These are phyloP conservation scores for Grosmannia huntii DNA, from an alignment of 2,329 filamentous ascomycete genomes.

Conservation along the genomic window DNA sequence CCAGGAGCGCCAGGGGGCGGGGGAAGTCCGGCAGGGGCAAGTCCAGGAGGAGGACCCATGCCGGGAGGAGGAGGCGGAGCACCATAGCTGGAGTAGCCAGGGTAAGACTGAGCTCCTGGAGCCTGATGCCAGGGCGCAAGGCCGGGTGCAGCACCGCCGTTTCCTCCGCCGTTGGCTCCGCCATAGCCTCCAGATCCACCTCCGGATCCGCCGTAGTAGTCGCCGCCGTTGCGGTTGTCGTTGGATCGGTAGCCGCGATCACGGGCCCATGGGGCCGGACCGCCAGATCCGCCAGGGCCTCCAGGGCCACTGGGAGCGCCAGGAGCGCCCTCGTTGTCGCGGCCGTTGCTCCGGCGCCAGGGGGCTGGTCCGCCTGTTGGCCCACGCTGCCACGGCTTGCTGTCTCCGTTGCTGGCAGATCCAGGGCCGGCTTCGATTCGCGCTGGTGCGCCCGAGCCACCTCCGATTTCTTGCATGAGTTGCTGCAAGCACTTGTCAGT, in stretches of 20 bases:
- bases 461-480: slow-evolving; percentile 95
- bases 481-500: slow-evolving; percentile 45
- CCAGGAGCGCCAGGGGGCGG: slow-evolving; percentile 12
- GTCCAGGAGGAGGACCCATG: slow-evolving; percentile 18
- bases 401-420: slow-evolving; percentile 43
- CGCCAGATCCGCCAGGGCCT: slow-evolving; percentile 21
- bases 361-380: slow-evolving; percentile 75
- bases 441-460: slow-evolving; percentile 56
- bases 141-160: slow-evolving; percentile 43
- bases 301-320: background rate
- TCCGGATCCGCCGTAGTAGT: slow-evolving; percentile 15
- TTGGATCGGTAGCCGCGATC: slow-evolving; percentile 40
- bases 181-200: slow-evolving; percentile 11
- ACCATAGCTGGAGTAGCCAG: slow-evolving; percentile 26
- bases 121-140: slow-evolving; percentile 28
- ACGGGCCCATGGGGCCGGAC: slow-evolving; percentile 46
- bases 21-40: slow-evolving; percentile 1
- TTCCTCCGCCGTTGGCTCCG: slow-evolving; percentile 15
- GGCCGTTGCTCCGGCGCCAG: slow-evolving; percentile 53
- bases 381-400: slow-evolving; percentile 80
- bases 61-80: slow-evolving; percentile 32
- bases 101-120: slow-evolving; percentile 16
- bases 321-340: slow-evolving; percentile 24
- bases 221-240: slow-evolving; percentile 27
- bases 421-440: slow-evolving; percentile 79